phyloP scores from a whole-genome alignment of 2,329 filamentous ascomycete species.

The Monosporascus sp. region DNA sequence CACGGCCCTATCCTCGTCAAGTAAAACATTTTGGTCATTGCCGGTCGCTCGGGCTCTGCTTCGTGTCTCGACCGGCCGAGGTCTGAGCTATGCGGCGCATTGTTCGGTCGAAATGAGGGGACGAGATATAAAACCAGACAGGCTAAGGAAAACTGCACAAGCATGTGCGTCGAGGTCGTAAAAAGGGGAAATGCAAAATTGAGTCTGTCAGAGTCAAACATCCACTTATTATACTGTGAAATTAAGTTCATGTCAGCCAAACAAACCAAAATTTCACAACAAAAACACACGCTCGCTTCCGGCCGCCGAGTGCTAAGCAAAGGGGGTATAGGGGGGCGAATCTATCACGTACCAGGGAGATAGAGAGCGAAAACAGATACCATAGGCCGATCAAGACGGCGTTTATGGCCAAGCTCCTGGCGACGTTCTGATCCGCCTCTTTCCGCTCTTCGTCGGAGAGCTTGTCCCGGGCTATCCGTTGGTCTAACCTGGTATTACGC shows the following conservation, averaged over 20 bases:
- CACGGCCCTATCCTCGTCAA: conserved; percentile 87
- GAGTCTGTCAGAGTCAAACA: conserved; percentile 82
- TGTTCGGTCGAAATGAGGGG: conserved; percentile 71
- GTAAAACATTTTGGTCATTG: conserved; percentile 89
- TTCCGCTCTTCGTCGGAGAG: conserved; percentile 69
- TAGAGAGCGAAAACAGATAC: conserved; percentile 88
- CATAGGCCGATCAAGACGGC: conserved; percentile 77
- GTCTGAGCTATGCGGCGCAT: conserved; percentile 40
- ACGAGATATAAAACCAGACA: conserved; percentile 74
- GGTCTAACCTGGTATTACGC: conserved; percentile 64
- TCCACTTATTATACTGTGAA: conserved; percentile 97
- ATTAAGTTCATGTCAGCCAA: conserved; percentile 19
- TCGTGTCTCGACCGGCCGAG: conserved; percentile 46
- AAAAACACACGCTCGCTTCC: not conserved
- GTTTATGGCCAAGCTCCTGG: conserved; percentile 68
- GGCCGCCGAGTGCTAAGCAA: not conserved
- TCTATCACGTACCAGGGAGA: conserved; percentile 67
- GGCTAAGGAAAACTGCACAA: conserved; percentile 83
- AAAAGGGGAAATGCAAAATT: conserved; percentile 95
- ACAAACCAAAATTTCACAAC: not conserved
- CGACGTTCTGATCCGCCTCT: conserved; percentile 68
- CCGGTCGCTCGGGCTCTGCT: conserved; percentile 48
- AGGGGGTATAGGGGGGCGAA: not conserved
- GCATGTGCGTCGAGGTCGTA: conserved; percentile 91
- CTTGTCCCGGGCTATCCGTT: conserved; percentile 58